Base-by-base conservation (phyloP, 495 filamentous ascomycete species). In the Penicillium steckii region DNA sequence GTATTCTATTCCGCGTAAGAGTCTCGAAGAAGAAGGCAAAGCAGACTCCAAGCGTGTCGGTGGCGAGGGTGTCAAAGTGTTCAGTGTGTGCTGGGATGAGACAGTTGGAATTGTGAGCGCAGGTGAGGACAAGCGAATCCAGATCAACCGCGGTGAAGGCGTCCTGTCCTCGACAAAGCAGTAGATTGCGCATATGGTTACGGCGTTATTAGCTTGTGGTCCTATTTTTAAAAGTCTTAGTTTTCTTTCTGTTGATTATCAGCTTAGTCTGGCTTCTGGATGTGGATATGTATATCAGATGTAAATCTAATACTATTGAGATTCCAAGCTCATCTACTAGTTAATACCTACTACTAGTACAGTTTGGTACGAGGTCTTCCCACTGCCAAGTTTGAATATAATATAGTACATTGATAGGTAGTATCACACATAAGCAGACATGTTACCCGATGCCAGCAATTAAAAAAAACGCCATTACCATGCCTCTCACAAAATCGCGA, bases 51-150 rank as follows among this genome's bases (percentile, higher is more conserved):
- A 75, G 60, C 72, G 72, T 24, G 74, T 79, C 12, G 82, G 79
- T 21, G 89, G 89, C 19, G 89, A 95, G 35, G 90, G 89, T 30
- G 81, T 85, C 42, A 95, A 95, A 80, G 91, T 98, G 38, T 95
- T 97, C 74, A 81, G 84, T 15, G 90, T 97, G 5, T 82, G 76
- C 59, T 98, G 94, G 94, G 89, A 96, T 72, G 71, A 72, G 57
- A 75, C 77, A 17, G 77, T 95, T 35, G 94, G 94, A 7, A 96
- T 98, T 67, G 86, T 97, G 19, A 95, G 89, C 68, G 91, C 75
- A 5, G 90, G 91, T 10, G 91, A 96, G 80, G 94, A 98, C 68
- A 91, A 89, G 74, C 81, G 80, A 74, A 85, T 97, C 56, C 95
- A 97, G 74, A 83, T 97, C 52, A 95, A 98, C 73, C 75, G 79